phyloP scores from a whole-genome alignment of 2,329 filamentous ascomycete genomes.

The Exserohilum rostratum region DNA sequence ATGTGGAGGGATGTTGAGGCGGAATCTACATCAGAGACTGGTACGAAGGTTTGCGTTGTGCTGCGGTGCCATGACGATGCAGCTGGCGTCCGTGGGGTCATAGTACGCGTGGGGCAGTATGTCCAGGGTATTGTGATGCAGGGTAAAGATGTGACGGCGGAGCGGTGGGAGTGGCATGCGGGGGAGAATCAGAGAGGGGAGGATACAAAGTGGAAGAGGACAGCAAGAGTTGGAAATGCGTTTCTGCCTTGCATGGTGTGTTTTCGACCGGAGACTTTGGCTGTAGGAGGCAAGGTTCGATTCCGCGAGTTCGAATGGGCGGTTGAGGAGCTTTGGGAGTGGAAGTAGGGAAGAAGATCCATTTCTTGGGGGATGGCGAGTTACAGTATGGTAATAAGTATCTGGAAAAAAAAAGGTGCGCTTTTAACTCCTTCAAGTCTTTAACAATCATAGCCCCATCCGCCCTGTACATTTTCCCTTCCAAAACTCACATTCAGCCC shows the following conservation, averaged over 20 bases:
- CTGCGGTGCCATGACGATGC: constrained; percentile 48
- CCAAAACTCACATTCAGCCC: constrained; percentile 12
- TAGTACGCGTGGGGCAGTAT: constrained; percentile 61
- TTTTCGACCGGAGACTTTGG: constrained; percentile 40
- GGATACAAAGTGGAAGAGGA: constrained; percentile 45
- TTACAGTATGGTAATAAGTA: no score
- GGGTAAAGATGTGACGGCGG: constrained; percentile 53
- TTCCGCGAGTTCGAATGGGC: constrained; percentile 47
- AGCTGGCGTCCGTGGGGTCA: constrained; percentile 54
- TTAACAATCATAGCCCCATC: constrained; percentile 43
- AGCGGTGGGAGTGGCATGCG: constrained; percentile 59
- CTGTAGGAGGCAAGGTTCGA: constrained; percentile 37
- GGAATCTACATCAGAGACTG: constrained; percentile 16
- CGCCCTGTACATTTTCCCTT: constrained; percentile 30
- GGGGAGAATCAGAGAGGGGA: constrained; percentile 5
- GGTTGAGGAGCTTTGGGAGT: constrained; percentile 47
- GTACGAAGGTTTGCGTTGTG: constrained; percentile 46
- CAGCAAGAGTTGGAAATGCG: constrained; percentile 45
- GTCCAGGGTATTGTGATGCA: constrained; percentile 63
- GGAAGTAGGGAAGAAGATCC: constrained; percentile 16
- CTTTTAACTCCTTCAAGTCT: background rate
- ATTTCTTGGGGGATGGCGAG: no score
- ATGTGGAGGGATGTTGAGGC: constrained; percentile 63
- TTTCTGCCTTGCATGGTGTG: constrained; percentile 51
- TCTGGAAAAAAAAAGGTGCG: no score